Evolutionary conservation across 192 early-diverging fungal genomes (phyloP).

Genomic region (Backusella australiensis): DNA sequence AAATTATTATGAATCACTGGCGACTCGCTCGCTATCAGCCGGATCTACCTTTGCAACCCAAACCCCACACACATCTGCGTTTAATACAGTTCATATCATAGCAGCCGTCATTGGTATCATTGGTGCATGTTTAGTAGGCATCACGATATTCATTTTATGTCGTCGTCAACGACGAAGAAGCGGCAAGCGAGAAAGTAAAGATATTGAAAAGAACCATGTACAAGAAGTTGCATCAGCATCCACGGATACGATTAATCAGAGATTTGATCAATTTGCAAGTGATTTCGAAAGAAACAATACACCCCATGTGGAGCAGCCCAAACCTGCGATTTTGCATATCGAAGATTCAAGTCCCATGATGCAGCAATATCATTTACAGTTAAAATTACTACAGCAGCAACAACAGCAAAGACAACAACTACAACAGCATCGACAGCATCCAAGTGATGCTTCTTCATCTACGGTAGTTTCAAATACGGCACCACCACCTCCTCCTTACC

Average conservation of each 20-base stretch:
- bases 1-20: background rate
- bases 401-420: background rate
- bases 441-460: background rate
- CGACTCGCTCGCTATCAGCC: background rate
- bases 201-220: slow-evolving; percentile 5
- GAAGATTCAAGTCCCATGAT: slow-evolving; percentile 10
- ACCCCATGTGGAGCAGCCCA: background rate
- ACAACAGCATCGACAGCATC: background rate
- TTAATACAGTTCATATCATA: slow-evolving; percentile 12
- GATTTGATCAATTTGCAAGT: slow-evolving; percentile 17
- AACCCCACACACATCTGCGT: background rate
- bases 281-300: slow-evolving; percentile 10
- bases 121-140: background rate
- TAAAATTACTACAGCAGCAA: background rate
- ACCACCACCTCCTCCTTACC: slow-evolving; percentile 17
- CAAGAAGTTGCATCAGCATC: background rate
- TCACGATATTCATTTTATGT: slow-evolving; percentile 1
- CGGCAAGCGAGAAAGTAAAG: background rate
- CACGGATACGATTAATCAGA: background rate
- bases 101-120: slow-evolving; percentile 9
- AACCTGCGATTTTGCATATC: background rate
- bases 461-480: background rate
- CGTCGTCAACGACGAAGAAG: background rate
- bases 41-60: slow-evolving; percentile 7
- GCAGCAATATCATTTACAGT: slow-evolving; percentile 17